Base-by-base conservation (phyloP, 2,329 filamentous ascomycete genomes). In the Leptographium galeiforme region DNA sequence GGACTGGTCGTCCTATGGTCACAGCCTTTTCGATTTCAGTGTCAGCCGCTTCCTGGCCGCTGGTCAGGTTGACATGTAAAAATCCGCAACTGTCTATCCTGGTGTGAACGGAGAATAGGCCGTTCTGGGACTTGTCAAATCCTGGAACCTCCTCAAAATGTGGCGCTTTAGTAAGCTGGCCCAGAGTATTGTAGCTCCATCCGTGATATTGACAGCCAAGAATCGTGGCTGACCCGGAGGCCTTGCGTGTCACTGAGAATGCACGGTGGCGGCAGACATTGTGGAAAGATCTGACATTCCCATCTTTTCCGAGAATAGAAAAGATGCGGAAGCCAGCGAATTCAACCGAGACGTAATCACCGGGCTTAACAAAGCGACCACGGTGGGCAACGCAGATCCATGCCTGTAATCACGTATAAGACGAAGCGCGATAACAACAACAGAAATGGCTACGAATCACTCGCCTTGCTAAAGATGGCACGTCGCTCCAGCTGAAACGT, bases 211-310 rank as follows among this genome's bases (percentile, higher is more conserved):
- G 53, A 36, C 53, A 54, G 38, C 43, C 48, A 8, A 54, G 30
- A 1, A 54, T 38, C 16, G n/a, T 36, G 4, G 53, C 16, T 1
- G 36, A 14, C 6, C 53, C 53, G 2, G 53, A 25, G 6, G 48
- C n/a, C 44, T 54, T 54, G 19, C n/a, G 19, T 0, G 48, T n/a
- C 2, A 54, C 38, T 7, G 53, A 43, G 41, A 40, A 54, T 3
- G 53, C 53, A 4, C 53, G 53, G 38, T 54, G 53, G 32, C 53
- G 53, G 16, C 53, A 54, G n/a, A 54, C 41, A 18, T 54, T 54
- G 32, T 54, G 53, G 19, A 54, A 54, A 1, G 53, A 18, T 0
- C 53, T 48, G n/a, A 54, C 53, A 11, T 43, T 18, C 8, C 33
- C 43, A 11, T 54, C 53, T 18, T 54, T 51, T 19, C 53, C 48